These are phyloP conservation scores for Aspergillus bertholletiae DNA, from an alignment of 495 filamentous ascomycete species.

Conservation along the genomic window DNA sequence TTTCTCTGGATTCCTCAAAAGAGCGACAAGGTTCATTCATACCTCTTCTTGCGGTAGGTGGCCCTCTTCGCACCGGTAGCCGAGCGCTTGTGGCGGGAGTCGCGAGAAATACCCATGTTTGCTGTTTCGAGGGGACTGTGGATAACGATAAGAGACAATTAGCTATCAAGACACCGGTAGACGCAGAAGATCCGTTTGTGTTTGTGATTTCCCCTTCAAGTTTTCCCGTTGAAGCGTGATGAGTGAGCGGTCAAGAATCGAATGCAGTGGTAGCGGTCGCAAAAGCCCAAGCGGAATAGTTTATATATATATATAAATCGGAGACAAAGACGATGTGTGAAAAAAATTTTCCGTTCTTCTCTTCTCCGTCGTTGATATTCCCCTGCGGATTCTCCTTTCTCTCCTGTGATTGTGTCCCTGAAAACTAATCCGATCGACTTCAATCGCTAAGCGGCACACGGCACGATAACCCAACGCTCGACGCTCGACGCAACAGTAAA, in stretches of 20 bases:
- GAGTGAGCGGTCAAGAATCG: background rate
- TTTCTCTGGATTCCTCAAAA: constrained; percentile 3
- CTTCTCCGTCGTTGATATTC: background rate
- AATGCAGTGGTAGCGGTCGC: constrained; percentile 4
- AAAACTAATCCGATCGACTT: background rate
- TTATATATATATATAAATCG: background rate
- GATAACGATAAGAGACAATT: constrained; percentile 20
- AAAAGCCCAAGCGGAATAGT: background rate
- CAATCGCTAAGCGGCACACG: background rate
- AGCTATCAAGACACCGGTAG: constrained; percentile 15
- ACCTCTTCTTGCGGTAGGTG: constrained; percentile 86
- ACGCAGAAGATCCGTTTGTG: background rate
- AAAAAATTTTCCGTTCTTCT: background rate
- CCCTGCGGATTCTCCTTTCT: background rate
- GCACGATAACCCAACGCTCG: constrained; percentile 15
- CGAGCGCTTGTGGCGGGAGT: constrained; percentile 98
- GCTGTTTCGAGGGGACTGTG: constrained; percentile 57
- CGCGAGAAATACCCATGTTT: constrained; percentile 99
- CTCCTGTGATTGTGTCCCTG: background rate
- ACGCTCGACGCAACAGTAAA: constrained; percentile 20
- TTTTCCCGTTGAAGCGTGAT: background rate
- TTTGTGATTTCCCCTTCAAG: background rate
- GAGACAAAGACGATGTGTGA: background rate
- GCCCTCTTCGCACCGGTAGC: constrained; percentile 95
- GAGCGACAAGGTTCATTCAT: constrained; percentile 29